phyloP scores from a whole-genome alignment of 768 basidiomycete genomes.

The Boletus subparvulus region DNA sequence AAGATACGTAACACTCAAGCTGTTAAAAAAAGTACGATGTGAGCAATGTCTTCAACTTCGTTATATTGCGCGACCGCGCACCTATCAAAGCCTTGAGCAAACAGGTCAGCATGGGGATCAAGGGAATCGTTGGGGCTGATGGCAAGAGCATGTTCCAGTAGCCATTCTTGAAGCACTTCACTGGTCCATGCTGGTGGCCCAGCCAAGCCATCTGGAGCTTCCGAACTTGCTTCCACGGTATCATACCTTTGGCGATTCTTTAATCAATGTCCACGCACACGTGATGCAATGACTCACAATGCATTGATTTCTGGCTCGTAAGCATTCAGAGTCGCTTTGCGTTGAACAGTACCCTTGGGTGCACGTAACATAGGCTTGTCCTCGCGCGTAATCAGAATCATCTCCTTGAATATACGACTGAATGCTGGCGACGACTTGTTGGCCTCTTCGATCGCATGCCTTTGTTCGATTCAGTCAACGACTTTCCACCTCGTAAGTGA shows the following conservation, averaged over 20 bases:
- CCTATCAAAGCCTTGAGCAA: conserved; percentile 41
- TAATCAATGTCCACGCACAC: background rate
- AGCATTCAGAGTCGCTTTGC: conserved; percentile 36
- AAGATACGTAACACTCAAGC: conserved; percentile 32
- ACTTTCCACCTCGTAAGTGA: background rate
- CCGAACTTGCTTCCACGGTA: conserved; percentile 29
- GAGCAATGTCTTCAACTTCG: background rate
- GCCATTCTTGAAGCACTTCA: conserved; percentile 25
- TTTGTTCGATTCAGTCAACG: conserved; percentile 8
- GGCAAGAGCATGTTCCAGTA: conserved; percentile 24
- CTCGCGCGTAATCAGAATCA: conserved; percentile 47
- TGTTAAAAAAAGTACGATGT: background rate
- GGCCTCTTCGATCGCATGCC: conserved; percentile 45
- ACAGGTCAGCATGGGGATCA: conserved; percentile 25
- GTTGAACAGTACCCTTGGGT: conserved; percentile 46
- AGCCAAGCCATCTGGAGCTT: conserved; percentile 16
- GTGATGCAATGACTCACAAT: conserved; percentile 32
- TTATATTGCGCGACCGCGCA: conserved; percentile 2
- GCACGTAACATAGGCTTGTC: conserved; percentile 45
- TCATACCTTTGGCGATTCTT: conserved; percentile 27
- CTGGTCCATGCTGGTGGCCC: conserved; percentile 28
- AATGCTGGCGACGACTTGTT: conserved; percentile 42
- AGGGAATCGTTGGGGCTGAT: conserved; percentile 8
- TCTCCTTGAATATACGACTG: conserved; percentile 50
- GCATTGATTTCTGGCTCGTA: conserved; percentile 49